Base-by-base conservation (phyloP, 1,284 basidiomycete genomes). In the Cutaneotrichosporon sp. region DNA sequence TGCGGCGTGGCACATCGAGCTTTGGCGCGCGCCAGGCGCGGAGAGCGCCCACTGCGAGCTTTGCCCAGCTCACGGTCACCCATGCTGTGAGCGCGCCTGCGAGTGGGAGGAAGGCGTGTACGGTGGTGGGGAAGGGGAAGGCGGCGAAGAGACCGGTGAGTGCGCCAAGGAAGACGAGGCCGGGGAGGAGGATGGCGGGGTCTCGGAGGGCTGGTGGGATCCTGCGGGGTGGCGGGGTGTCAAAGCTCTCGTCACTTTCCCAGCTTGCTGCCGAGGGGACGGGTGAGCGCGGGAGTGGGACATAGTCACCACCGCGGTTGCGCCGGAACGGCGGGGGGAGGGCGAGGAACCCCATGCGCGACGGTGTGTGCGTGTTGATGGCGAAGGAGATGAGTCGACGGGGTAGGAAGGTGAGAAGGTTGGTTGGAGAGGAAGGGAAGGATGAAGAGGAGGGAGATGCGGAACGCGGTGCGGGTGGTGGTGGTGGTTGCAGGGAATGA, bases 101-200 rank as follows among this genome's bases (percentile, higher is more conserved):
- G 38, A 73, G 20, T 42, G 60, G 38, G 51, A 74, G 25, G 53
- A 70, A 73, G 20, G 68, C 58, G n/a, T 68, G 73, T 25, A 75
- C 64, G 2, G 73, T 73, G 13, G 72, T 73, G 13, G 72, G 72
- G 63, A 72, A 72, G 24, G 72, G 71, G 58, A 68, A 75, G 27
- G 63, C 52, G 60, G 68, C 33, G 60, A 69, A 64, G 24, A 72
- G 52, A 25, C 54, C 58, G 20, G 53, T 20, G 22, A 50, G 24
- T 18, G 33, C 47, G 29, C 43, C 51, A 27, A 62, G 18, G 24
- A 57, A 45, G 31, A 67, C 29, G 22, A 59, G 45, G 46, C 50
- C 31, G 47, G 47, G 27, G 6, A 58, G 38, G 46, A 67, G 27
- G 51, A 62, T 18, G 7, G 53, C 33, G 14, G 59, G 59, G 57